Conservation (phyloP, 2,329 filamentous ascomycete genomes). For the Exophiala mesophila region DNA sequence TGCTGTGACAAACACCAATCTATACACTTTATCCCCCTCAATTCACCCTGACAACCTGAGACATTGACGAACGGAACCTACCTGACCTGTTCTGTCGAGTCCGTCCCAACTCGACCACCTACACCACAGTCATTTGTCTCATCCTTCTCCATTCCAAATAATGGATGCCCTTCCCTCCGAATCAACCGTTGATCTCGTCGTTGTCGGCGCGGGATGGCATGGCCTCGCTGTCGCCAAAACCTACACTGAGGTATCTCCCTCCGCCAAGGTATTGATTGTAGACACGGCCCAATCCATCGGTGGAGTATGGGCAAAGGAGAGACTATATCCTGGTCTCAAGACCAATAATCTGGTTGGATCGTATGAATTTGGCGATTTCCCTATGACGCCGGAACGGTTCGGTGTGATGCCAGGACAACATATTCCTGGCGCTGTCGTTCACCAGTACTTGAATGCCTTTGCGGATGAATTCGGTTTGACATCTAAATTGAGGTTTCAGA, state of each 20-base stretch:
- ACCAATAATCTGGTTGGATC: conserved; percentile 69
- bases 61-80: too few species aligned
- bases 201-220: conserved; percentile 1
- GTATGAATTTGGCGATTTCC: conserved; percentile 69
- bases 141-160: too few species aligned
- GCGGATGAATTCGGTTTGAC: conserved; percentile 49
- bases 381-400: conserved; percentile 55
- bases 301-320: conserved; percentile 65
- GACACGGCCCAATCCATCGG: conserved; percentile 56
- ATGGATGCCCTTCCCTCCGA: too few species aligned
- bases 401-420: conserved; percentile 49
- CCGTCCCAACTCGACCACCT: too few species aligned
- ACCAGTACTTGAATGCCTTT: conserved; percentile 54
- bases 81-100: too few species aligned
- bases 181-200: not conserved
- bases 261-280: conserved; percentile 46
- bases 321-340: conserved; percentile 62
- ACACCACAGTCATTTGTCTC: too few species aligned
- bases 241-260: conserved; percentile 54
- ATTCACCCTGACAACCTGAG: too few species aligned
- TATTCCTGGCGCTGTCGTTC: conserved; percentile 52
- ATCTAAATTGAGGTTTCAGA: conserved; percentile 46
- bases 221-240: conserved; percentile 59
- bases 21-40: too few species aligned
- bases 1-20: too few species aligned